phyloP scores from a whole-genome alignment of 306 rosid genomes.

The Potentilla sterilis region DNA sequence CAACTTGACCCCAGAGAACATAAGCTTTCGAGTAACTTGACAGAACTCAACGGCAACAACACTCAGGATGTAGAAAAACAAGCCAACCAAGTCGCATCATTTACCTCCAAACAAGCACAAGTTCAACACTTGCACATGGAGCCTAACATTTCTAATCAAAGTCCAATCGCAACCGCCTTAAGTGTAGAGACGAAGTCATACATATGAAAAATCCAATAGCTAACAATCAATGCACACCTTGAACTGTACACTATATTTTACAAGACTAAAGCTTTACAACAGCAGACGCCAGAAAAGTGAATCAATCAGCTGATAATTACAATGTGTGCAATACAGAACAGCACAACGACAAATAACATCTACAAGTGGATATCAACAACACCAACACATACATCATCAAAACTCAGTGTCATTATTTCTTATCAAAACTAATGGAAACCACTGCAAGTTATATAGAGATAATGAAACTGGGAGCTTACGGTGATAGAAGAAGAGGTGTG shows the following conservation, averaged over 20 bases:
- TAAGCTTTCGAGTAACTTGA: not conserved
- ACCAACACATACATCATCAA: slow-evolving; percentile 1
- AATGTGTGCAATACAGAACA: not conserved
- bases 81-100: not conserved
- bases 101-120: not conserved
- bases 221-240: not conserved
- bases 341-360: not conserved
- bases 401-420: slow-evolving; percentile 2
- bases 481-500: slow-evolving; percentile 83
- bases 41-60: not conserved
- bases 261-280: not conserved
- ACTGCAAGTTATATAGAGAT: not conserved
- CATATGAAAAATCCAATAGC: not conserved
- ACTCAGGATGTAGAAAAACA: not conserved
- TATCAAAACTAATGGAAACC: not conserved
- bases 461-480: slow-evolving; percentile 30
- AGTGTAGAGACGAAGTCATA: not conserved
- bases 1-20: not conserved
- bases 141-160: not conserved
- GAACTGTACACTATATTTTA: not conserved
- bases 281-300: not conserved
- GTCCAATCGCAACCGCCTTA: too few relatives aligned
- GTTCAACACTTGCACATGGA: not conserved
- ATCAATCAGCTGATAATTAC: not conserved
- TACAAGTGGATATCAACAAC: not conserved